Percentiles rank a stretch among this genome's conserved stretches.
Conservation (phyloP, 805 yeast species). For the Cyberlindnera mycetangii region DNA sequence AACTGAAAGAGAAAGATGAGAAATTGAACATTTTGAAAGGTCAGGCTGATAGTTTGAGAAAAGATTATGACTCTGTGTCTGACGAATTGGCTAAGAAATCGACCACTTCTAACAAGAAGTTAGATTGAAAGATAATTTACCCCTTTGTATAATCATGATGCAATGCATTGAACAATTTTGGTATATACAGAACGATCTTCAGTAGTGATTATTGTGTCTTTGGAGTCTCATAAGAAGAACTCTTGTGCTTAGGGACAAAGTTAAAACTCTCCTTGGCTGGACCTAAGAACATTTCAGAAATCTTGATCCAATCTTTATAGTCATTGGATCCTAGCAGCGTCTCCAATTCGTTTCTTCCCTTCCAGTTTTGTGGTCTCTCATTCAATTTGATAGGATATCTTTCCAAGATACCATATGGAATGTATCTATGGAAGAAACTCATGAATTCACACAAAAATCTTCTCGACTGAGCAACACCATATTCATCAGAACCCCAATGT, state of each 20-base stretch:
- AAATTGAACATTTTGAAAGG: slow-evolving; percentile 67
- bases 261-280: slow-evolving; percentile 71
- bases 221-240: slow-evolving; percentile 61
- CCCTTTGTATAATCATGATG: not conserved
- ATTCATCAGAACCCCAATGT: slow-evolving; percentile 98
- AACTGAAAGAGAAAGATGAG: slow-evolving; percentile 47
- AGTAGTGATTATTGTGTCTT: not conserved
- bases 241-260: slow-evolving; percentile 92
- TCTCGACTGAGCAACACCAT: slow-evolving; percentile 84
- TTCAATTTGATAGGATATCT: slow-evolving; percentile 84
- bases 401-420: slow-evolving; percentile 92
- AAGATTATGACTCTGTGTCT: slow-evolving; percentile 52
- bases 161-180: not conserved
- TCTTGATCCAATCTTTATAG: slow-evolving; percentile 87
- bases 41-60: slow-evolving; percentile 64
- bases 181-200: not conserved
- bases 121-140: not conserved
- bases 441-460: slow-evolving; percentile 91
- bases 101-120: slow-evolving; percentile 14
- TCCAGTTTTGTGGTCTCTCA: slow-evolving; percentile 93
- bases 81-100: slow-evolving; percentile 17
- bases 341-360: slow-evolving; percentile 89
- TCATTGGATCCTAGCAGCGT: slow-evolving; percentile 83
- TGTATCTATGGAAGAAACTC: slow-evolving; percentile 89
- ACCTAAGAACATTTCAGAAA: slow-evolving; percentile 93